Base-by-base conservation (phyloP, 768 basidiomycete species). In the Trametes coccinea region DNA sequence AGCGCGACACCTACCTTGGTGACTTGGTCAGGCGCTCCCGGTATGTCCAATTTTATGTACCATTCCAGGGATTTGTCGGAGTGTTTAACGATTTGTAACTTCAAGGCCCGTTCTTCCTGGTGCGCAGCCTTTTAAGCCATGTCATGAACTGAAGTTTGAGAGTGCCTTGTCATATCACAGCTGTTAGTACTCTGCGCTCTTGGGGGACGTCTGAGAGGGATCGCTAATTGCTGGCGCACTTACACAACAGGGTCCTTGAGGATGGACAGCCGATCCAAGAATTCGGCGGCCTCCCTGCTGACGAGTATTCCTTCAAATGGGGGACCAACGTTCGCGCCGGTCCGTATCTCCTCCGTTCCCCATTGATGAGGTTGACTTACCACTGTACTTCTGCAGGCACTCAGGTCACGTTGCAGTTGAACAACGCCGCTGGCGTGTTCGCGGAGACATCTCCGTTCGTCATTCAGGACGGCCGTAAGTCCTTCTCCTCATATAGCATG, bases 101-200 rank as follows among this genome's bases (percentile, higher is more conserved):
- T n/a, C 37, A 22, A 44, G 53, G 53, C 5, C 53, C 17, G 4
- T 54, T 44, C n/a, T 54, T 54, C 53, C 37, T 53, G 37, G 51
- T 53, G 27, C 37, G 51, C 40, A 37, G 34, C 5, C 11, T 2
- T 6, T 5, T 37, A 0, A 5, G 2, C 34, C 51, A 13, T 16
- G 14, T 16, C 41, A 5, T n/a, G 41, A n/a, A n/a, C n/a, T n/a
- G n/a, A n/a, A n/a, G n/a, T n/a, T 16, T 29, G 16, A 53, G 34
- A 27, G 51, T 16, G 8, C 9, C 7, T 43, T 2, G 14, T n/a
- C 17, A 41, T 10, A 4, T 11, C 5, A n/a, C 17, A 53, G 39
- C 37, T 40, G 51, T 41, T 4, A 40, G 37, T 27, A 40, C 9
- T 22, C 46, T 7, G 6, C 17, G 29, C 5, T 11, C 34, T 6